Conservation (phyloP, 148 eudicot genomes). For the Chenopodium berlandieri region DNA sequence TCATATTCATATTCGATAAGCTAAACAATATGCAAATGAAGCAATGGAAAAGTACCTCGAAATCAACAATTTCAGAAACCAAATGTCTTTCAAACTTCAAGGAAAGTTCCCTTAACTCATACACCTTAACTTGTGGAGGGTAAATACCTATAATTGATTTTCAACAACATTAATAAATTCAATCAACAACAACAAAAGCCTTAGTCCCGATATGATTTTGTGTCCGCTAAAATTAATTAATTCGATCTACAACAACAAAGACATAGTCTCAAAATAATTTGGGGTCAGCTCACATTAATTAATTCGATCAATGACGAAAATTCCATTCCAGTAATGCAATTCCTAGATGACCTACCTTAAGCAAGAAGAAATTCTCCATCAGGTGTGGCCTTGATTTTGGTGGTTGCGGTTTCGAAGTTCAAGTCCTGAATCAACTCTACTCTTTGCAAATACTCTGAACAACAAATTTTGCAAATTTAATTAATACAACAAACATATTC, state of each 20-base stretch:
- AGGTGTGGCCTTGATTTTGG: constrained; percentile 85
- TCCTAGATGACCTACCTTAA: constrained; percentile 49
- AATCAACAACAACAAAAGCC: too few species aligned
- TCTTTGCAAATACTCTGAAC: constrained; percentile 64
- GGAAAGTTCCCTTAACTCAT: constrained; percentile 76
- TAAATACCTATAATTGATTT: constrained; percentile 57
- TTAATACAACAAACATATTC: too few species aligned
- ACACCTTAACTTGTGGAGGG: constrained; percentile 95
- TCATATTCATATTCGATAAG: background rate
- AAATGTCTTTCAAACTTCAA: constrained; percentile 95
- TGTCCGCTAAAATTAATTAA: too few species aligned
- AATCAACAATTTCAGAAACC: constrained; percentile 78
- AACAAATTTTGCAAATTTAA: background rate
- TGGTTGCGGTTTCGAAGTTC: constrained; percentile 86
- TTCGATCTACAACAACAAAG: too few species aligned
- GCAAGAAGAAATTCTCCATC: constrained; percentile 93
- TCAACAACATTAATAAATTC: too few species aligned
- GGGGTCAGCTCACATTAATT: too few species aligned
- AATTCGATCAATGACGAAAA: too few species aligned
- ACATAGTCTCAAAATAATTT: too few species aligned
- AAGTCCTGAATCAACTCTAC: constrained; percentile 85
- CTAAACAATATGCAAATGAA: background rate
- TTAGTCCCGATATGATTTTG: too few species aligned
- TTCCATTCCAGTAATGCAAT: too few species aligned
- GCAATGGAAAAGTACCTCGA: constrained; percentile 47